Evolutionary conservation across 2,329 filamentous ascomycete genomes (phyloP).

Genomic region (Intubia oerlemansii): DNA sequence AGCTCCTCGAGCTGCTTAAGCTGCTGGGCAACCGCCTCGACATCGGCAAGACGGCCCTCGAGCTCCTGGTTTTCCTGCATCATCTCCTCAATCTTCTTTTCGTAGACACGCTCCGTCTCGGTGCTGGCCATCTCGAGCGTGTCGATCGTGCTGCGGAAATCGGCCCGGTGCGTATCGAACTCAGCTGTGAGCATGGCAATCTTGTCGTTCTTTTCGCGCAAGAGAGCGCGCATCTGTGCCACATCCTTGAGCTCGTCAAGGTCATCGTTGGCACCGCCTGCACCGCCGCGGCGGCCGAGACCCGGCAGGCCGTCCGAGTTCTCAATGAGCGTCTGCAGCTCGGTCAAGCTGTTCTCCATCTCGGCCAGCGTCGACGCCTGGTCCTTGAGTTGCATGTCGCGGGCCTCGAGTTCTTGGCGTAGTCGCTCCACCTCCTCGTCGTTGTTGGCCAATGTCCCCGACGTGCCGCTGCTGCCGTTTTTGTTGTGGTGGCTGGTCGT

Average conservation of each 20-base stretch:
- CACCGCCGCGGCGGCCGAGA: not conserved
- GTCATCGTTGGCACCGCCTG: conserved; percentile 12
- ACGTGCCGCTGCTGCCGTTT: conserved; percentile 7
- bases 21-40: conserved; percentile 76
- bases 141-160: conserved; percentile 93
- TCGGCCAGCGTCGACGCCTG: conserved; percentile 66
- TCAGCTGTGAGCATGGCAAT: conserved; percentile 83
- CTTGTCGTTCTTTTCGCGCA: conserved; percentile 93
- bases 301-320: conserved; percentile 16
- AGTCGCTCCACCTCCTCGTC: conserved; percentile 58
- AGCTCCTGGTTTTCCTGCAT: conserved; percentile 67
- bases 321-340: conserved; percentile 50
- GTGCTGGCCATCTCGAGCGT: conserved; percentile 87
- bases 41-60: conserved; percentile 66
- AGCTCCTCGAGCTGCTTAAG: conserved; percentile 90
- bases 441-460: conserved; percentile 13
- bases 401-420: conserved; percentile 54
- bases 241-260: conserved; percentile 32
- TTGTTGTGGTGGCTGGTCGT: conserved; percentile 3
- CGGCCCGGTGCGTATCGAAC: conserved; percentile 83
- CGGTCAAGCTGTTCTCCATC: conserved; percentile 75
- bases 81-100: conserved; percentile 73
- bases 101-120: conserved; percentile 90
- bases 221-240: conserved; percentile 53
- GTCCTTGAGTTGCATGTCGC: conserved; percentile 72